Evolutionary conservation across 2,329 filamentous ascomycete genomes (phyloP), one percentile per base, ranked within the genome.

Genomic region (Penicillium brasilianum): DNA sequence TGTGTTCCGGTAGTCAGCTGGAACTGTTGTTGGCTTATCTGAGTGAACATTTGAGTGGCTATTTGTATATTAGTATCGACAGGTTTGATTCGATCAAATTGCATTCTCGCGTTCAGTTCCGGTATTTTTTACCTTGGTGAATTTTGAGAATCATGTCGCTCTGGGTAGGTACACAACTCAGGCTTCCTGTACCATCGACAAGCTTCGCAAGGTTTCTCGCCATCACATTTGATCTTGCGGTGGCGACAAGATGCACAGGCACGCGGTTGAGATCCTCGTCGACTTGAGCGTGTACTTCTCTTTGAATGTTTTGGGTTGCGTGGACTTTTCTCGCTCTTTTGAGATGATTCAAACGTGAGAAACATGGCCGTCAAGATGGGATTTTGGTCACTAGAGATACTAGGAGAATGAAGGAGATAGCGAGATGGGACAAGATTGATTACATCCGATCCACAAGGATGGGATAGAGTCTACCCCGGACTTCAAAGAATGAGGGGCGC

Each of bases 171-270:
- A 73, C 90, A 93, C 56, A 86, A 82, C 74, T 92, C 90, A 2
- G 90, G 88, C 63, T 90, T 89, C 56, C 90, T 86, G 72, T 91
- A 92, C 72, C 90, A 92, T 57, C 90, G 85, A 73, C 90, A 93
- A 74, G 92, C 90, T 32, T 90, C 89, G 73, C 90, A 93, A 4
- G 90, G 90, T 71, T 91, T 88, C 64, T 88, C 84, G 61, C 90
- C 90, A 78, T 92, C 90, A 72, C 90, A 93, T 64, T 90, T 87
- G 49, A 93, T 93, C 77, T 93, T 93, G 62, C 90, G 85, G 63
- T 89, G 83, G 73, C 92, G 88, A 78, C 90, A 92, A 69, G 90
- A 88, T 51, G 88, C 86, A 73, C 89, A 92, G 30, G 89, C 89
- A 32, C 70, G 69, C 6, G 55, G 54, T 18, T 53, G 55, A n/a